phyloP scores from a whole-genome alignment of 371 early-diverging fungal genomes.

The Blakeslea trispora region DNA sequence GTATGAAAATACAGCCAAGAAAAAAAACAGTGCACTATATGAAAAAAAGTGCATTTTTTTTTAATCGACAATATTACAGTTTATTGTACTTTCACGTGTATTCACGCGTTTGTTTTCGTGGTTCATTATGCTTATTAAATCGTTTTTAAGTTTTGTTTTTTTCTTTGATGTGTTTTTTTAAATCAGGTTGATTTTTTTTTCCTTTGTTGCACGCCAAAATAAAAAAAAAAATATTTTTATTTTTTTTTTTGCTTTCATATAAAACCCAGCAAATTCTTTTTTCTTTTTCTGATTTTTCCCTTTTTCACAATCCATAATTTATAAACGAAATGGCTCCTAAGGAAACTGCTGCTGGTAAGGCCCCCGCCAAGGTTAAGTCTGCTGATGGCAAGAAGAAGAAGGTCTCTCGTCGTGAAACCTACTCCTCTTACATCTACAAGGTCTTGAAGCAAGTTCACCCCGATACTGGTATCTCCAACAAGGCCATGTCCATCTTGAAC shows the following conservation, averaged over 20 bases:
- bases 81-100: constrained; percentile 9
- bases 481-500: constrained; percentile 98
- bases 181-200: too few species aligned
- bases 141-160: constrained; percentile 1
- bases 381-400: constrained; percentile 56
- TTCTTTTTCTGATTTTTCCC: constrained; percentile 22
- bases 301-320: constrained; percentile 17
- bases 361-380: constrained; percentile 41
- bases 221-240: constrained; percentile 3
- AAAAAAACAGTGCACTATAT: not conserved
- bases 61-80: constrained; percentile 3
- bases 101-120: constrained; percentile 11
- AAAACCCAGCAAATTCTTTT: constrained; percentile 9
- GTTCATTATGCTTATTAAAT: not conserved
- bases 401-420: constrained; percentile 83
- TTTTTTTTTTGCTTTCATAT: not conserved
- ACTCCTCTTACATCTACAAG: constrained; percentile 95
- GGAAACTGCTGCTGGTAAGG: constrained; percentile 68
- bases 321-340: constrained; percentile 56
- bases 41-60: constrained; percentile 4
- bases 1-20: not conserved
- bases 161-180: not conserved
- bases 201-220: not conserved
- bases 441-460: constrained; percentile 98
- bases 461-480: constrained; percentile 97